Percentiles rank a stretch among this genome's conserved stretches.
phyloP scores from a whole-genome alignment of 805 yeast genomes.

The Saturnispora dispora region DNA sequence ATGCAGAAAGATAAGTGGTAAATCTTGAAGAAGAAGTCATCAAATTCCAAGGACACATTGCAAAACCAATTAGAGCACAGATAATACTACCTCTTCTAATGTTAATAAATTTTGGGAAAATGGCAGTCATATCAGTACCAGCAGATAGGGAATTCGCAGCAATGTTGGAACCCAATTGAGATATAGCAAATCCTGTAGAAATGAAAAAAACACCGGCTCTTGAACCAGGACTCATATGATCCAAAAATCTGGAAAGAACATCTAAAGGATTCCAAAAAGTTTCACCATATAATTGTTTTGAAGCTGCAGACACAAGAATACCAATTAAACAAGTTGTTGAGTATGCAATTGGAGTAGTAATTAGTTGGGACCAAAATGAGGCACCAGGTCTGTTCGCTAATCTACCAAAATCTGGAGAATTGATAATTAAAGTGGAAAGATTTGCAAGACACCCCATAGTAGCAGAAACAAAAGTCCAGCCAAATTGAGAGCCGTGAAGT shows the following conservation, averaged over 20 bases:
- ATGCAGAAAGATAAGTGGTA: slow-evolving; percentile 22
- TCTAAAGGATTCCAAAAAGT: slow-evolving; percentile 39
- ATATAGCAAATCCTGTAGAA: slow-evolving; percentile 31
- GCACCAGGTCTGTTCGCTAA: slow-evolving; percentile 16
- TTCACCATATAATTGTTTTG: slow-evolving; percentile 22
- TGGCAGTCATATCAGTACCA: slow-evolving; percentile 43
- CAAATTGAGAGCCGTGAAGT: slow-evolving; percentile 9
- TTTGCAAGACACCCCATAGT: slow-evolving; percentile 20
- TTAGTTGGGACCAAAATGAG: slow-evolving; percentile 19
- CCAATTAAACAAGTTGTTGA: slow-evolving; percentile 30
- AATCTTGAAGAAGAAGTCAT: slow-evolving; percentile 29
- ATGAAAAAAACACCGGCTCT: slow-evolving; percentile 46
- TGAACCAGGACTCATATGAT: slow-evolving; percentile 30
- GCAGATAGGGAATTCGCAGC: slow-evolving; percentile 35
- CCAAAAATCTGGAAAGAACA: slow-evolving; percentile 31
- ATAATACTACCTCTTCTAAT: slow-evolving; percentile 39
- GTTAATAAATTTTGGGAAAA: slow-evolving; percentile 36
- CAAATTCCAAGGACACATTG: slow-evolving; percentile 34
- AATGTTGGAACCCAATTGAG: slow-evolving; percentile 33
- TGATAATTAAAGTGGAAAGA: slow-evolving; percentile 22
- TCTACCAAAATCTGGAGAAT: slow-evolving; percentile 24
- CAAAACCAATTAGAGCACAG: slow-evolving; percentile 28
- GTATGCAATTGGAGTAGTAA: slow-evolving; percentile 33
- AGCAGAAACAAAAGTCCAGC: slow-evolving; percentile 14
- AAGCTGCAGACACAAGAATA: slow-evolving; percentile 36